A percentile compares a stretch with the other conserved stretches of the same genome.
phyloP scores from a whole-genome alignment of 176 grass and related monocot species.

The Poa annua region DNA sequence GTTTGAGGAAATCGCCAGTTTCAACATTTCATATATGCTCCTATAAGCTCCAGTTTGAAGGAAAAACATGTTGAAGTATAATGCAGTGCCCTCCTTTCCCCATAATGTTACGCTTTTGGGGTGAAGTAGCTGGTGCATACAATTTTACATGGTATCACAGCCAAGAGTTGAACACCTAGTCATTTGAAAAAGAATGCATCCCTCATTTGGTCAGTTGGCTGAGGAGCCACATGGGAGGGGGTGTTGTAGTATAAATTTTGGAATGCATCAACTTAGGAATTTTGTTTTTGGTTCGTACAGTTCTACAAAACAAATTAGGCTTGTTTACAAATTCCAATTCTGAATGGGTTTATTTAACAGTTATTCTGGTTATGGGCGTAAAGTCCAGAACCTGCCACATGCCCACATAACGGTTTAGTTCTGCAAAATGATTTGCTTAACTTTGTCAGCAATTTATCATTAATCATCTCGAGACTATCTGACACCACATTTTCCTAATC shows the following conservation, averaged over 20 bases:
- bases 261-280: no score
- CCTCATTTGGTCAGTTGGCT: no score
- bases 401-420: not conserved
- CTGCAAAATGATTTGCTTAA: not conserved
- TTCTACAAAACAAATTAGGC: not conserved
- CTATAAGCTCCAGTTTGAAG: not conserved
- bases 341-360: not conserved
- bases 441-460: not conserved
- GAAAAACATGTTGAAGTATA: no score
- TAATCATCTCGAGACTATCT: slow-evolving; percentile 25
- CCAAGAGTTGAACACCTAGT: no score
- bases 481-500: slow-evolving; percentile 12
- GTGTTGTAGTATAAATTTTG: no score
- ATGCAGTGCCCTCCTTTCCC: no score
- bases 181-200: no score
- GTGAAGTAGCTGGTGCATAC: no score
- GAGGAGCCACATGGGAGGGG: no score
- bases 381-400: not conserved
- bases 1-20: not conserved
- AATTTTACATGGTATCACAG: no score
- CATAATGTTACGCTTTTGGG: no score
- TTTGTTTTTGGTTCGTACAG: no score
- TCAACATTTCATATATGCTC: not conserved
- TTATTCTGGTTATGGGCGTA: not conserved
- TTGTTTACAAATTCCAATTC: not conserved